Percentiles rank a stretch among this genome's conserved stretches.
Conservation (phyloP, 2,329 filamentous ascomycete genomes). For the Penicillium psychrosexuale region DNA sequence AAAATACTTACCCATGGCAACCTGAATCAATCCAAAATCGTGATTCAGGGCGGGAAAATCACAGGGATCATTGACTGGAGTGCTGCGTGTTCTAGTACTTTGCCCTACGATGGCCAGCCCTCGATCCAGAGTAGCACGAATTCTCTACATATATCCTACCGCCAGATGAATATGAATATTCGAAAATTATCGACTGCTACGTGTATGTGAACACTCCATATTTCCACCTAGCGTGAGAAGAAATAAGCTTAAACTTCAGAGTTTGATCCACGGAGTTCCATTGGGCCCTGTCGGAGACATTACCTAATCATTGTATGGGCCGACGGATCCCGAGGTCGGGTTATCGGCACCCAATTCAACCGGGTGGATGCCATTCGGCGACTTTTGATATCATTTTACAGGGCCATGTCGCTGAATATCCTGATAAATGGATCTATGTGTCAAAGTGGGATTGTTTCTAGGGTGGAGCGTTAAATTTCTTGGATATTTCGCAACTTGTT, state of each 20-base stretch:
- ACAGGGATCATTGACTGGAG: neutral
- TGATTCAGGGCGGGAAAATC: neutral
- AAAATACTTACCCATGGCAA: neutral
- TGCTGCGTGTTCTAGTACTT: neutral
- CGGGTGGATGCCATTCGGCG: slow-evolving; percentile 1
- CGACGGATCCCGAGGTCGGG: neutral
- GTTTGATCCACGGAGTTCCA: neutral
- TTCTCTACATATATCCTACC: neutral
- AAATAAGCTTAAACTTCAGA: neutral
- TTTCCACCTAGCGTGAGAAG: too few species aligned
- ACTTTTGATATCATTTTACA: neutral
- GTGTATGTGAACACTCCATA: too few species aligned
- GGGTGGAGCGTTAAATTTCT: neutral
- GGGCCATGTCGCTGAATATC: neutral
- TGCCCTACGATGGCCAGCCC: neutral
- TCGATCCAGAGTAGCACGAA: neutral
- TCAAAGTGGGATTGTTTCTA: neutral
- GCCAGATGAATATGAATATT: neutral
- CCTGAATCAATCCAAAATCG: neutral
- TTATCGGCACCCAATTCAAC: neutral
- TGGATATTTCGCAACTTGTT: neutral
- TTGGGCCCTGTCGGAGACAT: neutral
- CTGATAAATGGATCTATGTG: neutral
- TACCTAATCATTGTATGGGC: neutral
- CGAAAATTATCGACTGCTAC: neutral